Evolutionary conservation across 345 rosid genomes (phyloP), one percentile per base, ranked within the genome.

Genomic region (Euphorbia pulcherrima): DNA sequence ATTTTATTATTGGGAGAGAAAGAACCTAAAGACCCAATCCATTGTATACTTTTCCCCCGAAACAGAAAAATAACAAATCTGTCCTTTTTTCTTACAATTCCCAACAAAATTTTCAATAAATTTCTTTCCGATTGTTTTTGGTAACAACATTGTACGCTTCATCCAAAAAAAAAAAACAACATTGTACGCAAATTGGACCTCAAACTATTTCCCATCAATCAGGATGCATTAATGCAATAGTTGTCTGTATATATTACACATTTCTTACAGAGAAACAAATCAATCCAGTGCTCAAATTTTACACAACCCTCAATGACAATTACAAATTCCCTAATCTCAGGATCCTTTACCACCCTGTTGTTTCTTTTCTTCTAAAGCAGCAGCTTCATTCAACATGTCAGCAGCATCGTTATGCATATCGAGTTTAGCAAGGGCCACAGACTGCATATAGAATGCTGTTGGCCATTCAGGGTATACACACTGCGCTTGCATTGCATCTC

Each of bases 401-500:
- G 87, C 76, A 1, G 97, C 92, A 64, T 94, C 99, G 35, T 86
- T 88, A 79, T 87, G 87, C 99, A 94, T 94, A 86, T 88, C 83
- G 68, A 94, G 85, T 77, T 94, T 94, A 26, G 97, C 91, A 47
- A 94, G 89, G 9, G 99, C 99, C 18, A 88, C 99, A 0, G 97
- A 92, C 75, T 94, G 99, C 97, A 94, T 85, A 80, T 89, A 92
- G 85, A 94, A 94, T 20, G 97, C 96, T 0, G 93, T 87, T 16
- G 97, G 92, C 99, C 97, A 94, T 17, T 90, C 96, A 2, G 96
- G 93, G 70, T 79, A 77, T 39, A 84, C 92, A 30, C 87, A 86
- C 21, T 92, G 97, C 0, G 99, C 99, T 74, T 89, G 99, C 99
- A 94, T 94, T 8, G 96, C 99, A 48, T 94, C 99, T 50, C 92